Base-by-base conservation (phyloP, 805 yeast species). In the Barnettozyma salicaria region DNA sequence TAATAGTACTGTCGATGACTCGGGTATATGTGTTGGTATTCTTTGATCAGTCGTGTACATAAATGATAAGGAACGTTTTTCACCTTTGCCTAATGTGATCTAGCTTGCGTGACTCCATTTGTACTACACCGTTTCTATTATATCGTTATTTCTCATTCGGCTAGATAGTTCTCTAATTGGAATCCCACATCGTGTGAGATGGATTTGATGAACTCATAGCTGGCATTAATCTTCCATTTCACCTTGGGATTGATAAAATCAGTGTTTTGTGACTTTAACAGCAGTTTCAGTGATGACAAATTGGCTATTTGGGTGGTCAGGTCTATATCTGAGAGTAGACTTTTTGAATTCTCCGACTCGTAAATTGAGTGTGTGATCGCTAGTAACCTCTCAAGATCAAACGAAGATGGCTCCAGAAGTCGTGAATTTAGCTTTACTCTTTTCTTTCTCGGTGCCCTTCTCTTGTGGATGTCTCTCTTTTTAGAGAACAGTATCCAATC, bases 361-460 rank as follows among this genome's bases (percentile, higher is more conserved):
- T 74, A 76, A 11, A 88, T 75, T 0, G 94, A 79, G 29, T 81
- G 80, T 25, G 83, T 65, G 18, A 89, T 84, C 0, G 96, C 95
- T 41, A 84, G 60, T 54, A 86, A 53, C 40, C 97, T 67, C 55
- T 89, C 96, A 31, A 87, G 55, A 24, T 80, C 84, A 57, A 88
- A 88, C 22, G 76, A 61, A 20, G 80, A 76, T 0, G 95, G 83
- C n/a, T 80, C 76, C 28, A 83, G 60, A 41, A 80, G 67, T 25
- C 85, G 66, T 3, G 79, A 69, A 36, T 78, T 83, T 7, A 64
- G 57, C 39, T 67, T 68, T 32, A 64, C 57, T 26, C 66, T 65
- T 31, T 61, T 68, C 5, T 70, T 59, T 9, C 65, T 66, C 1
- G 61, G 36, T 67, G 59, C 25, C 59, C 50, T 42, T 50, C 54